Evolutionary conservation across 192 early-diverging fungal species (phyloP).

Genomic region (Pecoramyces ruminantium): DNA sequence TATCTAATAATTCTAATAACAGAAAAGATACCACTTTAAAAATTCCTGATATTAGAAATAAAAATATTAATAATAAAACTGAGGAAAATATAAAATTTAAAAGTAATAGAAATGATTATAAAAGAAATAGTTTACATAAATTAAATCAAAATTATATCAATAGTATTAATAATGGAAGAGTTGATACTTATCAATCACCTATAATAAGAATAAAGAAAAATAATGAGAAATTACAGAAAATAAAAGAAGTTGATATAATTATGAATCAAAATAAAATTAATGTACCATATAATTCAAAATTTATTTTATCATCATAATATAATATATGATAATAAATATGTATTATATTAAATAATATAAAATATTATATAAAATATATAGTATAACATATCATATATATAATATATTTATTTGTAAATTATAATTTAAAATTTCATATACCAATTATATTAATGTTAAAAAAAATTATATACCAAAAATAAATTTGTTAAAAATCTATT

Average conservation of each 20-base stretch:
- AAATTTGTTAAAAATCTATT: too few species aligned
- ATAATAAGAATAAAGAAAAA: neutral
- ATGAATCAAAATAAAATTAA: neutral
- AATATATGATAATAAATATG: too few species aligned
- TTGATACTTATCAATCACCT: neutral
- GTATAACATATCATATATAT: too few species aligned
- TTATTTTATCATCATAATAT: neutral
- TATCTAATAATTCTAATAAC: neutral
- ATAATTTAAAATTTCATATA: too few species aligned
- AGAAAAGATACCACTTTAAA: neutral
- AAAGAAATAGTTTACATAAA: neutral
- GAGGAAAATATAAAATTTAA: neutral
- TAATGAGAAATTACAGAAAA: neutral
- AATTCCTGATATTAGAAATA: neutral
- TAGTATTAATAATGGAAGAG: neutral
- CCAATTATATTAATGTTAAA: too few species aligned
- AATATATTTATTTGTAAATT: too few species aligned
- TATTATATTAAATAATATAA: too few species aligned
- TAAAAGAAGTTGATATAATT: neutral
- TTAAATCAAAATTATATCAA: neutral
- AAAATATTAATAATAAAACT: neutral
- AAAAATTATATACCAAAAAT: too few species aligned
- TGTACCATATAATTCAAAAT: neutral
- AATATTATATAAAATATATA: too few species aligned
- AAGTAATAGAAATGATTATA: neutral